A percentile compares a stretch with the other conserved stretches of the same genome.
phyloP scores from a whole-genome alignment of 768 basidiomycete species.

The Kwoniella bestiolae region DNA sequence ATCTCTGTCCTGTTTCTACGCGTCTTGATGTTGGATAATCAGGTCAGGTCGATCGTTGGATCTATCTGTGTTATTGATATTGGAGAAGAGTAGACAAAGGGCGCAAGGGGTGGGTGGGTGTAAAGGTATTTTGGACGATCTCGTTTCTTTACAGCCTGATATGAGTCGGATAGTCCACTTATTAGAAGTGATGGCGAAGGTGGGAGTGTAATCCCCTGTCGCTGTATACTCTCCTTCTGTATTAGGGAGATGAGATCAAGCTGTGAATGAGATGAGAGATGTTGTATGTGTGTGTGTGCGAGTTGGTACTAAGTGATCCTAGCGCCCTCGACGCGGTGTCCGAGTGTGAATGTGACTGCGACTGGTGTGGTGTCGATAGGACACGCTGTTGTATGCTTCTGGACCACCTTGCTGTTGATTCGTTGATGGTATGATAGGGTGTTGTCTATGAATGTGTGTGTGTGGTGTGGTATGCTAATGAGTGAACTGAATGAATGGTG shows the following conservation, averaged over 20 bases:
- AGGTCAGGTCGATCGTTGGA: not conserved
- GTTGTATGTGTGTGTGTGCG: not conserved
- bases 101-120: not conserved
- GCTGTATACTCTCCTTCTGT: not conserved
- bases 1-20: not conserved
- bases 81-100: not conserved
- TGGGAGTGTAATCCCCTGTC: not conserved
- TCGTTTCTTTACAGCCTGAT: not conserved
- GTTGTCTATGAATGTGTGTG: not conserved
- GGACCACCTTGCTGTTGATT: not conserved
- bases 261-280: not conserved
- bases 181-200: not conserved
- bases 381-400: not conserved
- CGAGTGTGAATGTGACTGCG: not conserved
- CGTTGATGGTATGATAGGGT: not conserved
- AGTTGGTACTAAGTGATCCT: conserved; percentile 1
- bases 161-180: no score
- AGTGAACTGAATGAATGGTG: conserved; percentile 1
- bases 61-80: not conserved
- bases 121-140: not conserved
- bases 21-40: not conserved
- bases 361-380: not conserved
- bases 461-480: not conserved
- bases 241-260: not conserved
- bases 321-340: conserved; percentile 5